phyloP scores from a whole-genome alignment of 108 stramenopile genomes.

The Pseudonitzschia delicatissima region DNA sequence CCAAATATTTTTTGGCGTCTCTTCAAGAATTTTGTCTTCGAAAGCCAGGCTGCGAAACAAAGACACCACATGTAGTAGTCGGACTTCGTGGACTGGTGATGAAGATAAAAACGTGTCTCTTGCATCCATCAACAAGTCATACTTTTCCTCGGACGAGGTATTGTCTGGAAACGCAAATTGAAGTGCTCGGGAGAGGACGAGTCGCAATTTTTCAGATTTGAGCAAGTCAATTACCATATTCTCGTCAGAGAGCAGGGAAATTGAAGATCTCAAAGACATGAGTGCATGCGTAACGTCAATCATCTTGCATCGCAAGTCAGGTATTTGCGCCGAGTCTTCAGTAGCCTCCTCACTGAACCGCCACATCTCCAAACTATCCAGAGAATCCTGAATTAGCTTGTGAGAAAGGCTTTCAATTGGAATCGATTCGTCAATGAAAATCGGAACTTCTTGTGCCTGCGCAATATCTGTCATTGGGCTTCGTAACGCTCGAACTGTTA shows the following conservation, averaged over 20 bases:
- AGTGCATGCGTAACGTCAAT: slow-evolving; percentile 17
- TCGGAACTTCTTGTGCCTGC: slow-evolving; percentile 58
- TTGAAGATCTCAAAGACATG: slow-evolving; percentile 34
- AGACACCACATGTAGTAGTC: slow-evolving; percentile 19
- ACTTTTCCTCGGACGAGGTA: neutral
- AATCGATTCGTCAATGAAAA: slow-evolving; percentile 39
- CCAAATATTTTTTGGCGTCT: slow-evolving; percentile 6
- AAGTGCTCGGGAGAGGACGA: slow-evolving; percentile 25
- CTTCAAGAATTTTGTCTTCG: neutral
- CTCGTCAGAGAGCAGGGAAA: slow-evolving; percentile 35
- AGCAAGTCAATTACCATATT: slow-evolving; percentile 22
- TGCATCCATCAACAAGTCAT: neutral
- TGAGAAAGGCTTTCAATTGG: neutral
- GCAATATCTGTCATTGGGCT: slow-evolving; percentile 57
- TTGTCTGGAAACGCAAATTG: slow-evolving; percentile 27
- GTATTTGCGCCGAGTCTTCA: neutral
- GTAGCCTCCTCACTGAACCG: neutral
- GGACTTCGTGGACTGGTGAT: slow-evolving; percentile 27
- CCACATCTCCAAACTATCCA: neutral
- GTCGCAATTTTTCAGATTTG: neutral
- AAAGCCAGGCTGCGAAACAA: slow-evolving; percentile 9
- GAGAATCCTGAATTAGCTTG: slow-evolving; percentile 2
- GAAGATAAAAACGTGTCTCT: slow-evolving; percentile 11
- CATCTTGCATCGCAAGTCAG: slow-evolving; percentile 3
- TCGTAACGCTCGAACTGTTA: slow-evolving; percentile 67